Base-by-base conservation (phyloP, 768 basidiomycete species). In the Coprinellus micaceus region DNA sequence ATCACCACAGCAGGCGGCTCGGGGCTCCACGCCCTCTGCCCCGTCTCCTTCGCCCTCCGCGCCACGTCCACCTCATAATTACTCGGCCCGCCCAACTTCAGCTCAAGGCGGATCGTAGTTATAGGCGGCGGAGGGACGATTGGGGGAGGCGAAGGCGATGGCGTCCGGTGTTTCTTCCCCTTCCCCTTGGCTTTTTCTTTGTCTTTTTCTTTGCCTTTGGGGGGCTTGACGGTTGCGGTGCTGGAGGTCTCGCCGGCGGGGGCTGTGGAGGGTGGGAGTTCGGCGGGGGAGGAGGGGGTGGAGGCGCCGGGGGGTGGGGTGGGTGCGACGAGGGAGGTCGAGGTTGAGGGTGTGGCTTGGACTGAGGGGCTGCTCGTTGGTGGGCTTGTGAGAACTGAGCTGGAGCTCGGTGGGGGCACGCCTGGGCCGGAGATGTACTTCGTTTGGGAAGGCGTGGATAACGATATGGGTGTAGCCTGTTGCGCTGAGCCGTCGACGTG, bases 41-140 rank as follows among this genome's bases (percentile, higher is more conserved):
- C 88, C 1, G 84, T 82, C 9, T 76, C 79, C 60, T 84, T 83
- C 26, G 88, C 78, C 29, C 82, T 71, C 21, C 68, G 61, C 6
- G 79, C 62, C 56, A 91, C 80, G 62, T 91, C 83, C 45, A 91
- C 83, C 55, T 88, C 86, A 67, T 91, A 91, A 61, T 86, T 84
- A 1, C 81, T 77, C 1, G 86, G 88, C 0, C 89, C 89, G 3
- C 88, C 89, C 2, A 92, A 79, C 9, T 47, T 68, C 63, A 92
- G 89, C 2, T 85, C 76, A 22, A 91, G 77, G 3, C 89, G 77
- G 47, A 91, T 77, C 1, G 89, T 91, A 52, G 78, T 73, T 17
- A 84, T 69, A 0, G 80, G 83, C 4, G 78, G 79, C 1, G 77
- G n/a, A 66, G 75, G 51, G 21, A 79, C 78, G 0, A 80, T 77